A percentile compares a stretch with the other conserved stretches of the same genome.
Conservation (phyloP, 768 basidiomycete species). For the Auriscalpium orientale region DNA sequence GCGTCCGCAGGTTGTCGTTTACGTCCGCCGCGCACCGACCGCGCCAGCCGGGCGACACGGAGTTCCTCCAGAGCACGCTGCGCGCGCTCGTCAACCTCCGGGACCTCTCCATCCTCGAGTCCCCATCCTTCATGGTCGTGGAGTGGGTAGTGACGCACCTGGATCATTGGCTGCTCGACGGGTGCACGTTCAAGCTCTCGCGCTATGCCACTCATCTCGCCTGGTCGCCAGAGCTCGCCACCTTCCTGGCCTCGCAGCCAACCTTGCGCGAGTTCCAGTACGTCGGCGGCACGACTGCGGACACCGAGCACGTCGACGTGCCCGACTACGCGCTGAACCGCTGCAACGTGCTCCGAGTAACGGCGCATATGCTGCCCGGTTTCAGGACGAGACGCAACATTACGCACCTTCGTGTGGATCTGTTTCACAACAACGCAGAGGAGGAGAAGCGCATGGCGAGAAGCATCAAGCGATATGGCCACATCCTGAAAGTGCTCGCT, state of each 20-base stretch:
- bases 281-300: neutral
- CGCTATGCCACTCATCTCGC: constrained; percentile 1
- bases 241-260: constrained; percentile 7
- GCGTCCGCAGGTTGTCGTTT: constrained; percentile 7
- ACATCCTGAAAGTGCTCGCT: constrained; percentile 7
- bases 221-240: constrained; percentile 4
- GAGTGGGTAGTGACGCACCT: constrained; percentile 4
- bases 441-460: constrained; percentile 4
- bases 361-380: constrained; percentile 7
- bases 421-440: constrained; percentile 3
- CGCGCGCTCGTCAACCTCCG: constrained; percentile 4
- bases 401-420: constrained; percentile 2
- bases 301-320: neutral
- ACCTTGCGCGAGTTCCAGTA: constrained; percentile 7
- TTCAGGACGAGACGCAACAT: constrained; percentile 3
- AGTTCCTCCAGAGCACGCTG: constrained; percentile 4
- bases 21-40: constrained; percentile 5
- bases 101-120: constrained; percentile 7
- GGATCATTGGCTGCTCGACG: constrained; percentile 3
- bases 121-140: neutral
- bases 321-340: neutral
- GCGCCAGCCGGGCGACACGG: constrained; percentile 1
- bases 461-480: neutral
- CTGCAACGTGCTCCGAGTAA: constrained; percentile 1
- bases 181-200: constrained; percentile 8